These are phyloP conservation scores for Trichoderma orchidacearum DNA, from an alignment of 495 filamentous ascomycete genomes.

Conservation along the genomic window DNA sequence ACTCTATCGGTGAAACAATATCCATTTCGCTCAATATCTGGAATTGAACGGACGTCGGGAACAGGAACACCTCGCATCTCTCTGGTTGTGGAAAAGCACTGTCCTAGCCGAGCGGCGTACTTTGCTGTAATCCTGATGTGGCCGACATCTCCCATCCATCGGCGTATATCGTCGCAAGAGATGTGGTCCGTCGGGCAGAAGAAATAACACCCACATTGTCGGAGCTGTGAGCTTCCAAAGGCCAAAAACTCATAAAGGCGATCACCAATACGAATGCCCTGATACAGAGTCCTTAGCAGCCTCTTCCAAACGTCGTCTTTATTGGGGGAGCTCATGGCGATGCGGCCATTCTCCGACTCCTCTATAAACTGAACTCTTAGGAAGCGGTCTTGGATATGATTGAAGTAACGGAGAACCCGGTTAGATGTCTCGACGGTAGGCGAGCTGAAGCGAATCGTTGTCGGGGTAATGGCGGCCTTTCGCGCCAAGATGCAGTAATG, in stretches of 20 bases:
- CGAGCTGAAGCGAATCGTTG: slow-evolving; percentile 61
- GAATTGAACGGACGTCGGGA: slow-evolving; percentile 27
- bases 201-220: slow-evolving; percentile 88
- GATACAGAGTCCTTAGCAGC: slow-evolving; percentile 52
- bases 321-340: slow-evolving; percentile 25
- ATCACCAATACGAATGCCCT: slow-evolving; percentile 72
- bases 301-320: slow-evolving; percentile 65
- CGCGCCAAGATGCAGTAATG: slow-evolving; percentile 60
- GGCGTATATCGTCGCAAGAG: slow-evolving; percentile 61
- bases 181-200: slow-evolving; percentile 47
- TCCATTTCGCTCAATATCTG: slow-evolving; percentile 52
- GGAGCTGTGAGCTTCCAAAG: slow-evolving; percentile 89
- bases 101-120: slow-evolving; percentile 74
- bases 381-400: slow-evolving; percentile 60
- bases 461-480: slow-evolving; percentile 69
- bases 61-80: slow-evolving; percentile 39
- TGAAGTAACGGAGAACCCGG: slow-evolving; percentile 63
- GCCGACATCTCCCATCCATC: slow-evolving; percentile 79
- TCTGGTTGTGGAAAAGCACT: slow-evolving; percentile 90
- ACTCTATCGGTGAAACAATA: slow-evolving; percentile 84
- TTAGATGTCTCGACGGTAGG: slow-evolving; percentile 81
- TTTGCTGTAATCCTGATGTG: slow-evolving; percentile 72
- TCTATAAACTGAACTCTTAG: slow-evolving; percentile 87
- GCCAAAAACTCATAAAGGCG: slow-evolving; percentile 83
- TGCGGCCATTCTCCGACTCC: slow-evolving; percentile 42